Conservation (phyloP, 345 rosid species). For the Syzygium jambos region DNA sequence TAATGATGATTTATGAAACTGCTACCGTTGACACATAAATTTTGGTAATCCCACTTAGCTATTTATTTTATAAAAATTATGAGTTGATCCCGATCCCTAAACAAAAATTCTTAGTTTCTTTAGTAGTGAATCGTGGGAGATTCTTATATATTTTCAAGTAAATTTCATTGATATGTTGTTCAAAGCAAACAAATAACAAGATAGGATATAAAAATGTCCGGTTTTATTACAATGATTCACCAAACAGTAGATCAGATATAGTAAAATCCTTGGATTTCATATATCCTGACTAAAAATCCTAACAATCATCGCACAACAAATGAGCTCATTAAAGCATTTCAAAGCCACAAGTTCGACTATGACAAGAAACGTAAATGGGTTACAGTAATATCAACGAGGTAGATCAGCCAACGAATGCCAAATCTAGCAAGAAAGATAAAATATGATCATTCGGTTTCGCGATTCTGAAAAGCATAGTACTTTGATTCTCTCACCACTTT, state of each 20-base stretch:
- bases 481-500: background rate
- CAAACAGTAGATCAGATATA: too few relatives aligned
- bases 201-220: too few relatives aligned
- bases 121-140: too few relatives aligned
- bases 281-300: too few relatives aligned
- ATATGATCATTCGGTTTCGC: background rate
- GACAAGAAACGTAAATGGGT: background rate
- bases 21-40: background rate
- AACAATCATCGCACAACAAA: background rate
- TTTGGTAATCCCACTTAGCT: background rate
- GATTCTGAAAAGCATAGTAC: background rate
- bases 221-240: too few relatives aligned
- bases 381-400: background rate
- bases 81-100: background rate
- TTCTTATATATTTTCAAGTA: too few relatives aligned
- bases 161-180: too few relatives aligned
- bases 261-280: too few relatives aligned
- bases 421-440: background rate
- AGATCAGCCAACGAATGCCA: background rate
- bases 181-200: too few relatives aligned
- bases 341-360: background rate
- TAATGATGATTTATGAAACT: background rate
- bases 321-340: background rate
- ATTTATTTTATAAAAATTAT: background rate
- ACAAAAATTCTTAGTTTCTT: background rate